Evolutionary conservation across 2,329 filamentous ascomycete species (phyloP), one percentile per base, ranked within the genome.

Genomic region (Byssothecium circinans): DNA sequence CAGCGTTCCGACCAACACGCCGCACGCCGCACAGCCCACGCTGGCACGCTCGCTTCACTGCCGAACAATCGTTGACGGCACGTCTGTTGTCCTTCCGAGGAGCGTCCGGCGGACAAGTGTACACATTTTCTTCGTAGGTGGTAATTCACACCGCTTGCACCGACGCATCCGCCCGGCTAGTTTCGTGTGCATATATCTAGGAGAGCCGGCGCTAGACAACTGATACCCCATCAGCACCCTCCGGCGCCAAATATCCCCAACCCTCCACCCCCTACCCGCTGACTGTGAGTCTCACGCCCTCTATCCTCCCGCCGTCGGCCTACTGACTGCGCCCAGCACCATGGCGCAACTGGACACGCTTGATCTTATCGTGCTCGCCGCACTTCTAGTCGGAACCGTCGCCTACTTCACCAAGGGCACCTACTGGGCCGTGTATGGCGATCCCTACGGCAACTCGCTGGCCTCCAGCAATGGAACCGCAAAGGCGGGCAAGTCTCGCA

Each of bases 321-420:
- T 22, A 17, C 55, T 51, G 38, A 47, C 46, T 29, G 17, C 17
- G 18, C 35, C 8, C 41, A 60, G 68, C 71, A 80, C 59, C 64
- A 97, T 99, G 94, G 90, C 92, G 60, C 88, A 96, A 81, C 85
- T 99, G 70, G 94, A 99, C 72, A 95, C 91, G 20, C 79, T 99
- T 77, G 94, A 99, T 81, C 81, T 97, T 63, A 74, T 96, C 65
- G 94, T 99, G 80, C 88, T 99, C 58, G 83, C 84, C 53, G 83
- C 83, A 49, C 86, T 99, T 62, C 81, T 97, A 46, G 72, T 95
- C 49, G 94, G 90, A 58, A 96, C 91, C 39, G 71, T 91, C 52
- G 94, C 92, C 68, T 99, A 97, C 77, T 95, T 99, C 76, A 97
- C 94, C 59, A 99, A 99, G 72, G 94, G 94, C 65, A 94, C 87